Evolutionary conservation across 116 monocot species (phyloP), one percentile per base, ranked within the genome.

Genomic region (Trichopus zeylanicus): DNA sequence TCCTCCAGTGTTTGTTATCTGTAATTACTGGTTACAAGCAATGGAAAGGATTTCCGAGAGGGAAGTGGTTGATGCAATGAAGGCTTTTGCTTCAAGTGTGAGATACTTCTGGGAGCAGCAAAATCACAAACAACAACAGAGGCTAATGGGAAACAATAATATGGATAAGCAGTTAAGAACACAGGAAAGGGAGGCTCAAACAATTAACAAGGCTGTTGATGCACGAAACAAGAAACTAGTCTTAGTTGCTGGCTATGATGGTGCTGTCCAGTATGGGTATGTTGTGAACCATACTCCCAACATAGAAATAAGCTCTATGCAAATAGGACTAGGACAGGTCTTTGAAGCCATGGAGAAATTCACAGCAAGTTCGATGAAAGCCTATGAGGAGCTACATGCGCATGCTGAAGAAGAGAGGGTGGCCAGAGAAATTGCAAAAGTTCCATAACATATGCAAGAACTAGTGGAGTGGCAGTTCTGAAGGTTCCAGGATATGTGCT

Each of bases 1-100:
- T 31, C 90, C 97, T 48, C 73, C 77, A 10, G 68, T 97, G 21
- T 91, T 97, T 75, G 78, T 91, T 21, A 75, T 97, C 39, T 87
- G 74, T 56, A 91, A 97, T 71, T 56, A 64, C 48, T 98, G 91
- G 97, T 79, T 73, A 11, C 83, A 87, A 51, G 74, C 57, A 35
- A 56, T 98, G 32, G 85, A 77, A 21, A 79, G 64, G 51, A 73
- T 80, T 46, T 82, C 84, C 11, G 85, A 88, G 31, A 68, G 19
- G 46, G 84, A 90, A 55, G 78, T 84, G 2, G 61, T 91, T 46
- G 75, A 70, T 42, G 76, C 87, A 29, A 80, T 85, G 74, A 29
- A 68, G 26, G 57, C 74, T 48, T 87, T 87, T 51, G 65, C 81
- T 13, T 7, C 51, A 2, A 79, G 33, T 49, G 63, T 97, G 26